Conservation (phyloP, 2,329 filamentous ascomycete genomes). For the Phyllosticta citriasiana region DNA sequence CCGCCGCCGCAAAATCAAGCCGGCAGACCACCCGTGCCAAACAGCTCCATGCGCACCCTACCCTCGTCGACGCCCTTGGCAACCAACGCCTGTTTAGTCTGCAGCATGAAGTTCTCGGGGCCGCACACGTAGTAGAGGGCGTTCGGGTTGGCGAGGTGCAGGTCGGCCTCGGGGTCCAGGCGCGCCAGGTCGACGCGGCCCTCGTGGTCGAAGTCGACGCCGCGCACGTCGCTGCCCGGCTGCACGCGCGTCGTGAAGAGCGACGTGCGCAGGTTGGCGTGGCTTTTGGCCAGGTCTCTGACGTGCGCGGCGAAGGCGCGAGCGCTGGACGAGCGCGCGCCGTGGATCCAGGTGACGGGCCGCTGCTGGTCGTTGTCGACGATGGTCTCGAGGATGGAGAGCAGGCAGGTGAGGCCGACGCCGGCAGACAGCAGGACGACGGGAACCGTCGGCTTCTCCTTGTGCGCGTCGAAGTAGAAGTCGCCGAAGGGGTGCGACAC, state of each 20-base stretch:
- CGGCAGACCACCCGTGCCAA: conserved; percentile 29
- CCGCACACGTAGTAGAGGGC: conserved; percentile 66
- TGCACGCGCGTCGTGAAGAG: conserved; percentile 49
- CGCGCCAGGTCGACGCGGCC: conserved; percentile 50
- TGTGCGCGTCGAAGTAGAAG: conserved; percentile 48
- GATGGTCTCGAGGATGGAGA: conserved; percentile 53
- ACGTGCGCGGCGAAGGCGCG: conserved; percentile 49
- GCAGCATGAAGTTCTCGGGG: conserved; percentile 59
- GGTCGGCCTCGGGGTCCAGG: conserved; percentile 41
- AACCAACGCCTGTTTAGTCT: conserved; percentile 44
- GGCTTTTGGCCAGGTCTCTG: conserved; percentile 31
- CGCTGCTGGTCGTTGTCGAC: conserved; percentile 29
- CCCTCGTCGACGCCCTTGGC: conserved; percentile 46
- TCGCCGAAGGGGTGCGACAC: conserved; percentile 55
- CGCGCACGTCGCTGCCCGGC: conserved; percentile 32
- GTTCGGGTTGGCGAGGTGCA: conserved; percentile 45
- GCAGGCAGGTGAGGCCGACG: conserved; percentile 57
- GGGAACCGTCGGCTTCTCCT: conserved; percentile 26
- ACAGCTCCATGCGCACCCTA: conserved; percentile 58
- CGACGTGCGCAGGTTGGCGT: conserved; percentile 39
- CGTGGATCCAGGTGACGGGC: conserved; percentile 53
- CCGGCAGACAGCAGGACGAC: conserved; percentile 58
- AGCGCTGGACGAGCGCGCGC: conserved; percentile 39
- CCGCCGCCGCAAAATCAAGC: neutral
- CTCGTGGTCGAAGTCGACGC: conserved; percentile 49